Percentiles rank a stretch among this genome's conserved stretches.
phyloP scores from a whole-genome alignment of 345 rosid genomes.

The Syzygium aqueum region DNA sequence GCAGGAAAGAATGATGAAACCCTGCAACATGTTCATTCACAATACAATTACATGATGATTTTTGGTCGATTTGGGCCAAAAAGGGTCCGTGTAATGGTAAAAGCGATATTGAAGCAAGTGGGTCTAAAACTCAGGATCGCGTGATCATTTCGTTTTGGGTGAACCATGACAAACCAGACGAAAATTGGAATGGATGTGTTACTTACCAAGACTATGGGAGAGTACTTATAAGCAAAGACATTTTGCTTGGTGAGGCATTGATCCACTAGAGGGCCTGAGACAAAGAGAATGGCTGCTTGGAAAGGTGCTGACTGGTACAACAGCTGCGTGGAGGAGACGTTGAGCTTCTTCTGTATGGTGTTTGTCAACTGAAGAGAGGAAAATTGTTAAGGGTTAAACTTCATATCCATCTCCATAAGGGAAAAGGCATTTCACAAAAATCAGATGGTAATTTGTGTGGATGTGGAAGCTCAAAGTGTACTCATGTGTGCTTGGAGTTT shows the following conservation, averaged over 20 bases:
- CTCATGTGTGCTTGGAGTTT: neutral
- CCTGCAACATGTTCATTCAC: constrained; percentile 27
- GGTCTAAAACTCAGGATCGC: neutral
- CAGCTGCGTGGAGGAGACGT: constrained; percentile 93
- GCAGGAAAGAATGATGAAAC: constrained; percentile 76
- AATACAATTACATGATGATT: neutral
- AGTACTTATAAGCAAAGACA: constrained; percentile 78
- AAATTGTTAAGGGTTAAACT: constrained; percentile 9
- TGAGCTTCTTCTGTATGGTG: constrained; percentile 87
- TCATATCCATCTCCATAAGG: neutral
- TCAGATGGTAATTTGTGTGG: neutral
- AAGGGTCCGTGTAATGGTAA: neutral
- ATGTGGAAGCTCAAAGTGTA: neutral
- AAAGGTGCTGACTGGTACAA: constrained; percentile 97
- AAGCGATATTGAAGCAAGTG: neutral
- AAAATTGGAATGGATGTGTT: neutral
- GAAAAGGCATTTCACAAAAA: neutral
- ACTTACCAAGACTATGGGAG: constrained; percentile 68
- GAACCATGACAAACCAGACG: neutral
- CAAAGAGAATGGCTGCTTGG: constrained; percentile 95
- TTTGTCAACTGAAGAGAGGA: constrained; percentile 61
- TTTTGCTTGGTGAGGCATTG: constrained; percentile 73
- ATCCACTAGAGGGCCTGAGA: constrained; percentile 92
- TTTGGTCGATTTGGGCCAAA: neutral
- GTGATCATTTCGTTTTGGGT: neutral